phyloP scores from a whole-genome alignment of 2,329 filamentous ascomycete species.

The Penicillium sp. region DNA sequence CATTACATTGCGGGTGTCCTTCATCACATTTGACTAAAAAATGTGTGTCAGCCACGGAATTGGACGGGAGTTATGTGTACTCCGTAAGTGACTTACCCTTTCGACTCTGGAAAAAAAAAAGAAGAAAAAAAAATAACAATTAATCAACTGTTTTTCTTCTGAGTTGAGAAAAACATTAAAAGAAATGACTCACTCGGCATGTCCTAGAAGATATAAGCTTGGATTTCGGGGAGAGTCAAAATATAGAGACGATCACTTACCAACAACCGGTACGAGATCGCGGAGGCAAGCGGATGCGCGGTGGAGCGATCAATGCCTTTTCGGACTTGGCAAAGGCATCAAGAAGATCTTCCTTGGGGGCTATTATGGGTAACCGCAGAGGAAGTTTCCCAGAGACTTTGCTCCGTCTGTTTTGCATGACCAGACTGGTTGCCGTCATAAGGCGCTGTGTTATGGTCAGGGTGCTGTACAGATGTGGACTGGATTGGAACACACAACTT shows the following conservation, averaged over 20 bases:
- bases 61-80: not conserved
- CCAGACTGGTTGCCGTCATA: constrained; percentile 35
- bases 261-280: constrained; percentile 56
- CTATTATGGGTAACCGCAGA: constrained; percentile 44
- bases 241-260: constrained; percentile 32
- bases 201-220: constrained; percentile 35
- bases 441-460: constrained; percentile 13
- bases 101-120: constrained; percentile 32
- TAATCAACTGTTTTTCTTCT: not conserved
- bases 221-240: not conserved
- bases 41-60: constrained; percentile 19
- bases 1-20: constrained; percentile 53
- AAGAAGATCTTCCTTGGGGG: constrained; percentile 42
- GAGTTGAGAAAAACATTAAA: not conserved
- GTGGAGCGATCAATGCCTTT: constrained; percentile 34
- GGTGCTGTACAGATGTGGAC: constrained; percentile 9
- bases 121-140: constrained; percentile 12
- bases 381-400: constrained; percentile 39
- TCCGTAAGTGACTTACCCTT: constrained; percentile 32
- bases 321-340: constrained; percentile 30
- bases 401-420: constrained; percentile 39
- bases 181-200: constrained; percentile 38
- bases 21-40: constrained; percentile 57
- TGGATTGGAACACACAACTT: constrained; percentile 9
- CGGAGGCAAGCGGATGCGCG: constrained; percentile 50